Base-by-base conservation (phyloP, 345 rosid species). In the Eucalyptus melliodora region DNA sequence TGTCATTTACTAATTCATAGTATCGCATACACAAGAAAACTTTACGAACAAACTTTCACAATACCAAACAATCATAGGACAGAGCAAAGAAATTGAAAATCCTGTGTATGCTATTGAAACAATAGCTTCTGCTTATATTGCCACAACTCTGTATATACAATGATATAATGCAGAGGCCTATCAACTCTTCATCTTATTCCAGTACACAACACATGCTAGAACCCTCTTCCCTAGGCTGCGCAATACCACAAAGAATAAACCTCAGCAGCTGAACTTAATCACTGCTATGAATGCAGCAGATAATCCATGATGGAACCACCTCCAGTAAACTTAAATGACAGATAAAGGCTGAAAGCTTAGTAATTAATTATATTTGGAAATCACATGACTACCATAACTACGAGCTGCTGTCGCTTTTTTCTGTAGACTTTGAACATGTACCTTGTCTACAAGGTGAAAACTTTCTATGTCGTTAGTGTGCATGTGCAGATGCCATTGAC, bases 381-480 rank as follows among this genome's bases (percentile, higher is more conserved):
- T 56, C 8, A 6, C 4, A 60, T 27, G 0, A 26, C 67, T 60
- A 27, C 67, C 67, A 12, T 27, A 26, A 27, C 67, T 60, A 60
- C 0, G 8, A 60, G 8, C 0, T 27, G 67, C 67, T 27, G 67
- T 27, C 2, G 0, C 67, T 1, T 26, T 24, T 60, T 60, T 24
- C 4, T 0, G 1, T 26, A 0, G 4, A 26, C 3, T 60, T 60
- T 5, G 67, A 60, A 60, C 67, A 12, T 12, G 67, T 0, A 12
- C 16, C 67, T 60, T 60, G 67, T 60, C n/a, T 27, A 12, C 31
- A 27, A 60, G 67, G 31, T 12, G 67, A 60, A 27, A 60, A 60
- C 16, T 60, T 60, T 27, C 67, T 12, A 60, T 6, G 16, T 0
- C 67, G 11, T 60, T 1, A 60, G 16, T 12, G 31, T 60, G 67